Percentiles rank a stretch among this genome's conserved stretches.
phyloP scores from a whole-genome alignment of 2,329 filamentous ascomycete species.

The Apiospora hydei region DNA sequence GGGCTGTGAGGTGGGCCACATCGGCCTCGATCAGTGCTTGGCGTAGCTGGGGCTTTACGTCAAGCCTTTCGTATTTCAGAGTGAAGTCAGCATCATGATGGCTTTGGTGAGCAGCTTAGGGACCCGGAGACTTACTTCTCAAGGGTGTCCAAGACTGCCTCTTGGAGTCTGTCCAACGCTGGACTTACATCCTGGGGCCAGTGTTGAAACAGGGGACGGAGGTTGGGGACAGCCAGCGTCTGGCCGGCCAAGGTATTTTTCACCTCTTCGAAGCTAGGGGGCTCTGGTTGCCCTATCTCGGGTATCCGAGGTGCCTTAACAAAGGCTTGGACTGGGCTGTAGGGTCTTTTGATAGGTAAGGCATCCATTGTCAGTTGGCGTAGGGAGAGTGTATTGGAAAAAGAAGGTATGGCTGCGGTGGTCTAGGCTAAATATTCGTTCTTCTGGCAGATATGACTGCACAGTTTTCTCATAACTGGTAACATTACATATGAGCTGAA shows the following conservation, averaged over 20 bases:
- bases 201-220: neutral
- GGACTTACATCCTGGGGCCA: neutral
- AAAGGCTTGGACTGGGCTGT: neutral
- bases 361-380: neutral
- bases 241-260: neutral
- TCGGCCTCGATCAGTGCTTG: neutral
- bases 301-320: neutral
- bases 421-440: neutral
- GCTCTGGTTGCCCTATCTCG: neutral
- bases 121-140: neutral
- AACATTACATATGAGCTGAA: neutral
- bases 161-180: neutral
- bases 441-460: too few species aligned
- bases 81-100: neutral
- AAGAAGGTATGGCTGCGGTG: neutral
- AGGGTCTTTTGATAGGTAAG: neutral
- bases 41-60: neutral
- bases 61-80: neutral
- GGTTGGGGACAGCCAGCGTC: neutral
- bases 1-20: neutral
- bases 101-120: neutral
- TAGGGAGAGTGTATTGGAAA: neutral
- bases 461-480: too few species aligned
- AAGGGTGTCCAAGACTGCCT: neutral
- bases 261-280: neutral